These are phyloP conservation scores for Trichomonascaceae sp. DNA, from an alignment of 1,139 yeast genomes.

Conservation along the genomic window DNA sequence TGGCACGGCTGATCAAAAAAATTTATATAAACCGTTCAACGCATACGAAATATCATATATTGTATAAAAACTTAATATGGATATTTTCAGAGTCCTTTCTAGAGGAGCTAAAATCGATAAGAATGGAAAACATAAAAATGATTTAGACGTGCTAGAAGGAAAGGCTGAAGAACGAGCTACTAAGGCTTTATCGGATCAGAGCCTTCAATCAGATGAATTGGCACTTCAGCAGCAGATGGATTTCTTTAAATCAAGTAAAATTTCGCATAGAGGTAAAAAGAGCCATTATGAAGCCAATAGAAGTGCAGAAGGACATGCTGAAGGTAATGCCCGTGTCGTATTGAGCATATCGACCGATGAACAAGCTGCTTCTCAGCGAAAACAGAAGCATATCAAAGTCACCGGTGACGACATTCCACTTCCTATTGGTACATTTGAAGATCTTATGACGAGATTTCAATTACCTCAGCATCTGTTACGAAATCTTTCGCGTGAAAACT, in stretches of 20 bases:
- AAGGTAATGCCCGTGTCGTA: conserved; percentile 31
- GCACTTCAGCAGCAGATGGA: conserved; percentile 10
- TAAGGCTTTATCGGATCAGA: neutral
- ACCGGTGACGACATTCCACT: conserved; percentile 75
- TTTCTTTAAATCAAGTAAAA: conserved; percentile 13
- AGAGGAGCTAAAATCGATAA: conserved; percentile 79
- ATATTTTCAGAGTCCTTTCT: conserved; percentile 75
- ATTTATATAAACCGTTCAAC: neutral
- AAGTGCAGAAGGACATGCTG: conserved; percentile 19
- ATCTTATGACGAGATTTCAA: conserved; percentile 60
- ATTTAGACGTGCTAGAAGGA: conserved; percentile 28
- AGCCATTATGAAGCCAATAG: neutral
- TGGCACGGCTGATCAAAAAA: neutral
- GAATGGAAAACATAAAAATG: conserved; percentile 30
- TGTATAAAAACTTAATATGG: conserved; percentile 50
- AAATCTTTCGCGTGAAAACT: conserved; percentile 63
- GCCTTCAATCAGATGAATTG: neutral
- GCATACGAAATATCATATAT: too few species aligned
- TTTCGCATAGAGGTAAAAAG: conserved; percentile 7
- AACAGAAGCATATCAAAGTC: conserved; percentile 53
- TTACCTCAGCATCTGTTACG: conserved; percentile 56
- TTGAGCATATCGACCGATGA: conserved; percentile 46
- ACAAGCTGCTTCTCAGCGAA: conserved; percentile 55
- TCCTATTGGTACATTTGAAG: conserved; percentile 86
- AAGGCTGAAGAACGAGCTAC: conserved; percentile 16